These are phyloP conservation scores for Tephrocybe sp. DNA, from an alignment of 768 basidiomycete species.

Conservation along the genomic window DNA sequence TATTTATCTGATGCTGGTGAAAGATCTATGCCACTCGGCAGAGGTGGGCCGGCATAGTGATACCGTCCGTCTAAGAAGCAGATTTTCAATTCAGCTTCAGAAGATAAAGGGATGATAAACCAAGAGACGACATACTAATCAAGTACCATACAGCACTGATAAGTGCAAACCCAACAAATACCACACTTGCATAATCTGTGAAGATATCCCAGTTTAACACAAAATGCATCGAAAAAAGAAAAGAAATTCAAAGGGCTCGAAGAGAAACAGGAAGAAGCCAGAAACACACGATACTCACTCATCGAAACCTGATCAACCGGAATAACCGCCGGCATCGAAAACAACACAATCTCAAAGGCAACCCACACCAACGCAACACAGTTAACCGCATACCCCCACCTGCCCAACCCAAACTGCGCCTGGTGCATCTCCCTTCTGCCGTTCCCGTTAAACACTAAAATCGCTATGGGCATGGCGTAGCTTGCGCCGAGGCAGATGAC, in stretches of 20 bases:
- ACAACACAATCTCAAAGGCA: slow-evolving; percentile 57
- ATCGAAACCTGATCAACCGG: slow-evolving; percentile 51
- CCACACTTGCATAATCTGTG: slow-evolving; percentile 64
- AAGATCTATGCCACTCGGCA: slow-evolving; percentile 14
- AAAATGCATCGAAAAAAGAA: no score
- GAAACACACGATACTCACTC: slow-evolving; percentile 29
- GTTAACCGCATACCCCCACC: slow-evolving; percentile 44
- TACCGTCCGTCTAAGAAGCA: slow-evolving; percentile 34
- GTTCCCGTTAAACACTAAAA: slow-evolving; percentile 36
- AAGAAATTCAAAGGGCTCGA: no score
- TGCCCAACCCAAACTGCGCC: slow-evolving; percentile 50
- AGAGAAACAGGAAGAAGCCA: no score
- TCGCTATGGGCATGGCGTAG: slow-evolving; percentile 59
- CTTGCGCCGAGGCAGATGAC: slow-evolving; percentile 66
- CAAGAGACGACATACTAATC: slow-evolving; percentile 44
- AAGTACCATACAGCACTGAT: slow-evolving; percentile 62
- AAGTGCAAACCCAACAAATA: slow-evolving; percentile 59
- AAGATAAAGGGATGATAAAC: background rate
- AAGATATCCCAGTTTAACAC: no score
- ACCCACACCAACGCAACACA: slow-evolving; percentile 53
- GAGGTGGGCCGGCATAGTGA: slow-evolving; percentile 43
- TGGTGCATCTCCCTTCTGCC: slow-evolving; percentile 41
- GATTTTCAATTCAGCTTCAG: background rate
- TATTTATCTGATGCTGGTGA: no score
- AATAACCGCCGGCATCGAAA: slow-evolving; percentile 64